Base-by-base conservation (phyloP, 257 asterid genomes). In the Osmanthus fragrans region DNA sequence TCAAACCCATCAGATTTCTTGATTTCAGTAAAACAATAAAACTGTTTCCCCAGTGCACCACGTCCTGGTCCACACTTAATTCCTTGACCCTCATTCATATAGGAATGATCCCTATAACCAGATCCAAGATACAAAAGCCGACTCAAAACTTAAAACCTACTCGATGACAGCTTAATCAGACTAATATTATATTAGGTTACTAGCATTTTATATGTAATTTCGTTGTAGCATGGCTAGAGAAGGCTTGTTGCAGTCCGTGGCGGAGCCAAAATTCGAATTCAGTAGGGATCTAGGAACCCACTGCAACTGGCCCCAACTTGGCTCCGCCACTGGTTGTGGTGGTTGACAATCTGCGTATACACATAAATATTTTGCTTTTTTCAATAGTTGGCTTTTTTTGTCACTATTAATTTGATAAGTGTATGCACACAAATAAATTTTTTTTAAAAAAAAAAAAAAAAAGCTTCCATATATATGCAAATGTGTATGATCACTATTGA, bases 1-100 rank as follows among this genome's bases (percentile, higher is more conserved):
- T 85, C 74, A 58, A 74, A 54, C 19, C 64, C 25, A 54, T 56
- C 73, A 74, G 75, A n/a, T 18, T 85, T 85, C 83, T 77, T 76
- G 86, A 56, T 85, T 85, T 85, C 86, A 85, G 80, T 77, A 66
- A 74, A 77, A 49, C 56, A 63, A 42, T 4, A 56, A 37, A 77
- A 72, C 80, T 83, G 81, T 82, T 77, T 78, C 85, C 80, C 18
- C 68, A 82, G 68, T 78, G 72, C 81, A 80, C 29, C 82, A 49
- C 87, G 76, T 73, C 71, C 68, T 77, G 84, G 86, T 77, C 86
- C 85, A 70, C 74, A 19, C 19, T 74, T 47, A 15, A 15, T 15
- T 47, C 47, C 76, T 32, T n/a, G 32, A 40, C 33, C 54, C 71
- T 25, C 29, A 58, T 78, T 72, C 69, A 2, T n/a, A 32, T 32